Conservation (phyloP, 768 basidiomycete genomes). For the Pleurotus ostreatus region DNA sequence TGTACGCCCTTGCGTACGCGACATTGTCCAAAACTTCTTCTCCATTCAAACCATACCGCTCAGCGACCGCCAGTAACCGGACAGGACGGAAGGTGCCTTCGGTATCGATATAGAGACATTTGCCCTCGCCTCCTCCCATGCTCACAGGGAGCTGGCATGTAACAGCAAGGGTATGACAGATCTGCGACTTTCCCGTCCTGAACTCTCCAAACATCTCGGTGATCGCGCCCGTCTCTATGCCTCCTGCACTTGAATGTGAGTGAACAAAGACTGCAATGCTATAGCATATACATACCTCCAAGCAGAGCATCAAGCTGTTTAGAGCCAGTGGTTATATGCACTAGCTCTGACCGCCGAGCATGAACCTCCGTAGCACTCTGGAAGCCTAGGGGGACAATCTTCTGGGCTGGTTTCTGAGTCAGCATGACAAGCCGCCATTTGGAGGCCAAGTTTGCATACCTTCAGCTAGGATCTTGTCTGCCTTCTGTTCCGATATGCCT, state of each 20-base stretch:
- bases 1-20: conserved; percentile 97
- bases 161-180: conserved; percentile 97
- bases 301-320: conserved; percentile 94
- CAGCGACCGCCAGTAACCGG: conserved; percentile 90
- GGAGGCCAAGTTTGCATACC: conserved; percentile 43
- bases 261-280: conserved; percentile 5
- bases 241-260: conserved; percentile 44
- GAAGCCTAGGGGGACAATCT: conserved; percentile 96
- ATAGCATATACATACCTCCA: conserved; percentile 55
- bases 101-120: conserved; percentile 98
- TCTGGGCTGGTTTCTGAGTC: conserved; percentile 57
- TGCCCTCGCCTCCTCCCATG: conserved; percentile 99
- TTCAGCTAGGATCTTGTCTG: conserved; percentile 91
- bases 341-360: conserved; percentile 88
- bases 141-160: conserved; percentile 95
- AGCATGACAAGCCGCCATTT: too few relatives aligned
- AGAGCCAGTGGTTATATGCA: conserved; percentile 95
- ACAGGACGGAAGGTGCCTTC: conserved; percentile 99
- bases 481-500: conserved; percentile 95
- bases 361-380: conserved; percentile 98
- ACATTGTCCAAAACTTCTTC: conserved; percentile 99
- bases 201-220: conserved; percentile 99
- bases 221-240: conserved; percentile 97
- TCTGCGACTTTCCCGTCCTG: conserved; percentile 95
- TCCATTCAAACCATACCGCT: conserved; percentile 93